phyloP scores from a whole-genome alignment of 805 yeast genomes.

The Sugiyamaella americana region DNA sequence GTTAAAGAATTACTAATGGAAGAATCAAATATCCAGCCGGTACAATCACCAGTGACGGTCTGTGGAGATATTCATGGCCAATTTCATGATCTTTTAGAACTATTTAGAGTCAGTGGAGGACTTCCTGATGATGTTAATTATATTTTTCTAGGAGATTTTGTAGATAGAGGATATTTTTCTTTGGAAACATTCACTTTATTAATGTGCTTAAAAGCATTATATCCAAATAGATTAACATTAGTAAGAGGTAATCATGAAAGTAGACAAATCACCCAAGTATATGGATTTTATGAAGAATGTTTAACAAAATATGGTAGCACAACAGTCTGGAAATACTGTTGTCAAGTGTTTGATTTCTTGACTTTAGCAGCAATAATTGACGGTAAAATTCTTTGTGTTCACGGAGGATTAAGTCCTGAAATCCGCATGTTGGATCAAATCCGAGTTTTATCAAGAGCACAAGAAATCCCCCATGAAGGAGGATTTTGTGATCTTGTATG shows the following conservation, averaged over 20 bases:
- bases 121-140: slow-evolving; percentile 71
- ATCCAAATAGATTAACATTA: slow-evolving; percentile 76
- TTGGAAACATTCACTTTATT: slow-evolving; percentile 88
- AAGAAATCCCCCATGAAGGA: slow-evolving; percentile 98
- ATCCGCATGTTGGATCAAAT: slow-evolving; percentile 96
- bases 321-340: slow-evolving; percentile 93
- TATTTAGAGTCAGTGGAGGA: slow-evolving; percentile 89
- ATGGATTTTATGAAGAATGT: slow-evolving; percentile 96
- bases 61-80: slow-evolving; percentile 98
- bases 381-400: slow-evolving; percentile 90
- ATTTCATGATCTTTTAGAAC: slow-evolving; percentile 86
- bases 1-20: slow-evolving; percentile 95
- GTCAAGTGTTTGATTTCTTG: slow-evolving; percentile 91
- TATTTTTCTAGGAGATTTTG: slow-evolving; percentile 91
- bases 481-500: slow-evolving; percentile 96
- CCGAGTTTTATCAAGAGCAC: slow-evolving; percentile 89
- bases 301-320: slow-evolving; percentile 88
- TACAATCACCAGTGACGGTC: slow-evolving; percentile 86
- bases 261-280: slow-evolving; percentile 96
- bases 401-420: slow-evolving; percentile 96
- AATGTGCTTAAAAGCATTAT: slow-evolving; percentile 88
- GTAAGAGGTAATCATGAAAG: slow-evolving; percentile 98
- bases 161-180: slow-evolving; percentile 95
- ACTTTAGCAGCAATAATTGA: slow-evolving; percentile 95
- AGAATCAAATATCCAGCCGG: slow-evolving; percentile 92